These are phyloP conservation scores for Starmerella davenportii DNA, from an alignment of 805 yeast species.

Conservation along the genomic window DNA sequence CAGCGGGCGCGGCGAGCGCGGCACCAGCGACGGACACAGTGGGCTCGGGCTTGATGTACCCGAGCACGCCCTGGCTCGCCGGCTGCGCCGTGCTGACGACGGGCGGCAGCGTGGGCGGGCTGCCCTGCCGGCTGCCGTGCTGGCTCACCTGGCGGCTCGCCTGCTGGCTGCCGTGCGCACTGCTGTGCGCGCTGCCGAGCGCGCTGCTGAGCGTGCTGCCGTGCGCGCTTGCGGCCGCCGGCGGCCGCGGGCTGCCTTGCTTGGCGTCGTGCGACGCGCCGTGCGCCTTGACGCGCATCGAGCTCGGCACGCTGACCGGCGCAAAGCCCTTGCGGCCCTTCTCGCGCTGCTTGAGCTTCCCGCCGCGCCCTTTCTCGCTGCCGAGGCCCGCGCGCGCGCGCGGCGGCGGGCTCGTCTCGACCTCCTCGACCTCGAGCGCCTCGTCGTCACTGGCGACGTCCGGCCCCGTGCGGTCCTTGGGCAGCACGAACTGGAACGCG, in stretches of 20 bases:
- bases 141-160: background rate
- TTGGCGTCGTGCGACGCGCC: background rate
- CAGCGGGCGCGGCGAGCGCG: background rate
- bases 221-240: background rate
- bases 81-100: background rate
- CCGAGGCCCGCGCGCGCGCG: constrained; percentile 2
- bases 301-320: background rate
- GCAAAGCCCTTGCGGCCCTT: background rate
- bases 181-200: background rate
- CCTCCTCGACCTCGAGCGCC: constrained; percentile 5
- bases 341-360: constrained; percentile 10
- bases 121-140: background rate
- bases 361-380: constrained; percentile 11
- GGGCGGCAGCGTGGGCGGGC: background rate
- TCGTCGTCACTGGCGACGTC: constrained; percentile 6
- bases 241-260: background rate
- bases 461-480: constrained; percentile 30
- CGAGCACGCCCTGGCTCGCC: background rate
- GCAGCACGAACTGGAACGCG: constrained; percentile 71
- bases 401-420: background rate
- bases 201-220: background rate
- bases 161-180: background rate
- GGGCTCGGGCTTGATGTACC: background rate
- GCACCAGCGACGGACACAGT: background rate
- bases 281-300: background rate